A percentile compares a stretch with the other conserved stretches of the same genome.
phyloP scores from a whole-genome alignment of 2,329 filamentous ascomycete genomes.

The Pyrenochaeta sp. region DNA sequence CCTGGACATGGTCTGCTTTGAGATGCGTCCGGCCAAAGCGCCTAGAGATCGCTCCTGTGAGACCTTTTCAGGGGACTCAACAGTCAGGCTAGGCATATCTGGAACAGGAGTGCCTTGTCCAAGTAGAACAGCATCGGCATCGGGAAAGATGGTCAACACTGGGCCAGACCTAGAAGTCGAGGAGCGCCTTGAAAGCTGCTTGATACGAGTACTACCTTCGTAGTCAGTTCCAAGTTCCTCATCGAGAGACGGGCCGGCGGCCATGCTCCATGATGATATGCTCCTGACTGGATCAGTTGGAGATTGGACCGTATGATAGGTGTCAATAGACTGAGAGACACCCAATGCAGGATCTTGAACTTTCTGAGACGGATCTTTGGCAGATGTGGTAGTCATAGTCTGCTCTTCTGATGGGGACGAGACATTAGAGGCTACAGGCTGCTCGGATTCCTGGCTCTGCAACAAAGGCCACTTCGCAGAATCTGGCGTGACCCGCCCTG shows the following conservation, averaged over 20 bases:
- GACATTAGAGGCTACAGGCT: not conserved
- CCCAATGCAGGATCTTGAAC: not conserved
- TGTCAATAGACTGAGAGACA: conserved; percentile 1
- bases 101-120: conserved; percentile 15
- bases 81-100: conserved; percentile 16
- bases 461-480: conserved; percentile 26
- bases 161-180: conserved; percentile 24
- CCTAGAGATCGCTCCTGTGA: conserved; percentile 14
- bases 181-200: conserved; percentile 29
- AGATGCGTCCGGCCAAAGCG: conserved; percentile 16
- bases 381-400: not conserved
- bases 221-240: conserved; percentile 9
- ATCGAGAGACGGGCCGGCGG: conserved; percentile 9
- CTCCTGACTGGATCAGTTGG: conserved; percentile 8
- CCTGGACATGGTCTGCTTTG: conserved; percentile 16
- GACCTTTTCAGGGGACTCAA: not conserved
- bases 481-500: conserved; percentile 6
- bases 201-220: conserved; percentile 21
- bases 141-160: conserved; percentile 29
- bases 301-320: not conserved
- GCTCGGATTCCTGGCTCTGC: not conserved
- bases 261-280: conserved; percentile 12
- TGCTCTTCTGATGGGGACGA: not conserved
- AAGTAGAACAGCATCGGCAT: conserved; percentile 37
- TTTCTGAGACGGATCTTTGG: not conserved